These are phyloP conservation scores for Diddensiella santjacobensis DNA, from an alignment of 805 yeast species.

Conservation along the genomic window DNA sequence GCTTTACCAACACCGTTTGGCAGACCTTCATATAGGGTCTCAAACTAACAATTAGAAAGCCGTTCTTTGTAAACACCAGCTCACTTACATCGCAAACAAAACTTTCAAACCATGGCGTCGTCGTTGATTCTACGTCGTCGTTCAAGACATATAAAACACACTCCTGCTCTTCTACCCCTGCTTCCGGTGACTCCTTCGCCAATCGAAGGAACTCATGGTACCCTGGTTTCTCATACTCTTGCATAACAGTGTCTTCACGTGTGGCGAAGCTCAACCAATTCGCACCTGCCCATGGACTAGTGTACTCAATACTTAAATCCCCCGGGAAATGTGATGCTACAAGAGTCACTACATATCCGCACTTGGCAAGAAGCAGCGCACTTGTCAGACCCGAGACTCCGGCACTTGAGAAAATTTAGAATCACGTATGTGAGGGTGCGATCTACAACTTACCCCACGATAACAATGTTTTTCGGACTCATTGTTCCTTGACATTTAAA, in stretches of 20 bases:
- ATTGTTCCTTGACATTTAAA: neutral
- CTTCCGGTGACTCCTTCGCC: neutral
- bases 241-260: neutral
- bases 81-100: neutral
- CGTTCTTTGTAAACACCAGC: neutral
- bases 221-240: conserved; percentile 1
- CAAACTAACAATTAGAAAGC: neutral
- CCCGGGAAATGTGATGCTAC: conserved; percentile 72
- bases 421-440: neutral
- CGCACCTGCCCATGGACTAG: conserved; percentile 81
- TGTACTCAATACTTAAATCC: conserved; percentile 66
- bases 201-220: conserved; percentile 1
- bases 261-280: conserved; percentile 36
- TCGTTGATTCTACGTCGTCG: conserved; percentile 1
- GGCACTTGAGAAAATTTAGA: conserved; percentile 40
- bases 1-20: conserved; percentile 1
- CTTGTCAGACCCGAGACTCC: conserved; percentile 70
- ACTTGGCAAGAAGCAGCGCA: conserved; percentile 46
- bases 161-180: conserved; percentile 1
- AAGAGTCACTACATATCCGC: conserved; percentile 45
- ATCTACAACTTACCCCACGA: conserved; percentile 21
- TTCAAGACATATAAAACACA: neutral
- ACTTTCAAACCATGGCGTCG: conserved; percentile 1
- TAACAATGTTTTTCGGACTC: conserved; percentile 15
- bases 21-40: conserved; percentile 2